Percentiles rank a stretch among this genome's conserved stretches.
Evolutionary conservation across 768 basidiomycete species (phyloP).

Genomic region (Leccinum subtestaceum): DNA sequence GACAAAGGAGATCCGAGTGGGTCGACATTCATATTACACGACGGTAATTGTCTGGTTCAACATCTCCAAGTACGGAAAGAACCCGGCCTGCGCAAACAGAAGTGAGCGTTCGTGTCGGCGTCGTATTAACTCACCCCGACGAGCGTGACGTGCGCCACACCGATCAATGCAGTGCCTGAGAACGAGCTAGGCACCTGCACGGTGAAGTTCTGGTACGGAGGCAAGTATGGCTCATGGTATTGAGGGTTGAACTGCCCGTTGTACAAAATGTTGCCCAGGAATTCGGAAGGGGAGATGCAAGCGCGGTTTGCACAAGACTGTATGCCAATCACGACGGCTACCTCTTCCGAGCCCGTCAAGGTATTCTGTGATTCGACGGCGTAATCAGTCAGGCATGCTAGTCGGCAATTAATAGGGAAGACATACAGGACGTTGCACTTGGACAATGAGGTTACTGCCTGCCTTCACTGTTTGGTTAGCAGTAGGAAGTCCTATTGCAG

Average conservation of each 20-base stretch:
- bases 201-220: conserved; percentile 46
- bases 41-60: conserved; percentile 32
- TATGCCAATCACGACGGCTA: conserved; percentile 46
- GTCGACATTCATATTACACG: conserved; percentile 9
- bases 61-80: conserved; percentile 30
- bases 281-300: conserved; percentile 26
- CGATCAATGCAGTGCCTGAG: conserved; percentile 35
- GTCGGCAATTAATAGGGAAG: background rate
- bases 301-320: conserved; percentile 34
- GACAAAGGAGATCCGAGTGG: too few species aligned
- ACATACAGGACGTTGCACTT: conserved; percentile 49
- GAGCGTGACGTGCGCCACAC: conserved; percentile 38
- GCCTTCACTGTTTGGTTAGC: conserved; percentile 28
- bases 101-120: background rate
- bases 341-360: conserved; percentile 40
- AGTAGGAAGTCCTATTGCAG: conserved; percentile 39
- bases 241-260: conserved; percentile 43
- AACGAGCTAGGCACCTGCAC: conserved; percentile 36
- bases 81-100: conserved; percentile 29
- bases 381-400: background rate
- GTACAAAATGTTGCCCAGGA: conserved; percentile 46
- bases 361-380: conserved; percentile 24
- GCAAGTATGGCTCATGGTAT: conserved; percentile 26
- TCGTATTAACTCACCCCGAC: conserved; percentile 37
- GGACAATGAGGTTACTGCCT: conserved; percentile 41